Evolutionary conservation across 495 filamentous ascomycete species (phyloP), one percentile per base, ranked within the genome.

Genomic region (Penicillium arizonense): DNA sequence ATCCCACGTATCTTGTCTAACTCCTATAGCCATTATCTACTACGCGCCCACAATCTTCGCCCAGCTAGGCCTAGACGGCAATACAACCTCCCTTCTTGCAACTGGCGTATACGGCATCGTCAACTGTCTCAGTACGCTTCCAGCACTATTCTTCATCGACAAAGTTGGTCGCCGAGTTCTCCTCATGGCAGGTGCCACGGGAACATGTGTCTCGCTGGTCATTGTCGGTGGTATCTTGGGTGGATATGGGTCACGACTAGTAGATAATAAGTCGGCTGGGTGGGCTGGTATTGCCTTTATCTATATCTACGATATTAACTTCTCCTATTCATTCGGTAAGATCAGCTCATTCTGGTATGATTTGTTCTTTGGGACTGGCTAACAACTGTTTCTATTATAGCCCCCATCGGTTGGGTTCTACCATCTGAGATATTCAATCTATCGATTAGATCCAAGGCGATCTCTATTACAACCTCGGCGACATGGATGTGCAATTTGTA

Each of bases 271-370:
- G 16, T 81, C 80, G 0, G 86, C 85, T 6, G 89, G 87, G 0
- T 94, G 89, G 88, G 88, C 77, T 4, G 88, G 86, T 6, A 85
- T 90, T 14, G 83, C 75, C 51, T 90, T 92, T 78, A 87, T 94
- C 51, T 94, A 87, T 79, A 78, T 92, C 26, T 94, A 90, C 60
- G 87, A 91, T 58, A 72, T 89, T 37, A 86, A 90, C 62, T 94
- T 92, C 61, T 88, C 87, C 24, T 91, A 73, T 30, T 71, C 71
- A 1, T 71, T 70, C 34, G 71, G 73, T 74, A 50, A 49, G 69
- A 43, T n/a, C 8, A 26, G 5, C 28, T 10, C 14, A n/a, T 9
- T 3, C 32, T 28, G 57, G 1, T 14, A 11, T 14, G 6, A 5
- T 32, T 40, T 40, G 4, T n/a, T 36, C 42, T 43, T 21, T 6